Conservation (phyloP, 192 early-diverging fungal genomes). For the Gryganskiella cystojenkinii region DNA sequence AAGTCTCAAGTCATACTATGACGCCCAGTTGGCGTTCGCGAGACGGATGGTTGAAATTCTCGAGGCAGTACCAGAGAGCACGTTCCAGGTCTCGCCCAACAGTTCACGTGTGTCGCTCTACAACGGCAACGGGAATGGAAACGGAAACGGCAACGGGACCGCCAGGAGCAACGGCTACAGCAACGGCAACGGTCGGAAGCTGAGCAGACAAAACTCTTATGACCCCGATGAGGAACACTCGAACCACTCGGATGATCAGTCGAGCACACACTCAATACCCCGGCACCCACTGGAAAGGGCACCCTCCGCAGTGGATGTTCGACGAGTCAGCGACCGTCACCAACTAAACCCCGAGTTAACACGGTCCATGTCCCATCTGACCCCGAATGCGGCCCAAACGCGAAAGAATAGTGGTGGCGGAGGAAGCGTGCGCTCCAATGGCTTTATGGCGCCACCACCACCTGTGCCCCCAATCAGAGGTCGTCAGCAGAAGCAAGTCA, state of each 20-base stretch:
- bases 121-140: slow-evolving; percentile 14
- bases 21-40: slow-evolving; percentile 43
- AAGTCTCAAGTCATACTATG: slow-evolving; percentile 43
- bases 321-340: slow-evolving; percentile 24
- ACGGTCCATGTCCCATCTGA: slow-evolving; percentile 60
- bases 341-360: slow-evolving; percentile 31
- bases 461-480: slow-evolving; percentile 41
- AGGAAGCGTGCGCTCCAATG: slow-evolving; percentile 20
- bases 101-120: slow-evolving; percentile 39
- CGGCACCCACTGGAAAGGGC: slow-evolving; percentile 54
- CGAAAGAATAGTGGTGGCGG: slow-evolving; percentile 41
- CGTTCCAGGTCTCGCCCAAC: slow-evolving; percentile 32
- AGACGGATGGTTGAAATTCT: slow-evolving; percentile 39
- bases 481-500: slow-evolving; percentile 68
- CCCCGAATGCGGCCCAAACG: slow-evolving; percentile 43
- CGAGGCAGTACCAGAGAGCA: slow-evolving; percentile 44
- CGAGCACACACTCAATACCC: slow-evolving; percentile 47
- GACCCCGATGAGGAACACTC: slow-evolving; percentile 41
- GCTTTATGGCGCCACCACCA: slow-evolving; percentile 53
- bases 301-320: slow-evolving; percentile 45
- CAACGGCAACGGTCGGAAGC: slow-evolving; percentile 6
- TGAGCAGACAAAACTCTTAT: slow-evolving; percentile 34
- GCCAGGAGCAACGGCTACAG: slow-evolving; percentile 9
- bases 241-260: slow-evolving; percentile 36
- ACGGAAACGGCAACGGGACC: slow-evolving; percentile 6